Conservation (phyloP, 495 filamentous ascomycete species). For the Cercophora scortea region DNA sequence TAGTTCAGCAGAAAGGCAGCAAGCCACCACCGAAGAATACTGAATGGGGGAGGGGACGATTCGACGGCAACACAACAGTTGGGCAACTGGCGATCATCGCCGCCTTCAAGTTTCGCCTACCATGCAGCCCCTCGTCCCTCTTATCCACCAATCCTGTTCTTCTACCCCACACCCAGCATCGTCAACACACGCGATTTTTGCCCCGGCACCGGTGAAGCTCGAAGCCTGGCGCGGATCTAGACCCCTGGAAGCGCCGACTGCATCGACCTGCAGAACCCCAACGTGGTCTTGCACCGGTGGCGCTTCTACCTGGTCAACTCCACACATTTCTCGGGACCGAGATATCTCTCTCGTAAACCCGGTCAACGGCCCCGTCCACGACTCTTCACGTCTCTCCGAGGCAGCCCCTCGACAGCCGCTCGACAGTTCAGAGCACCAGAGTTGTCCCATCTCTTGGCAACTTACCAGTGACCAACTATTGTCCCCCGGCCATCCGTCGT, state of each 20-base stretch:
- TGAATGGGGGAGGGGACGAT: not conserved
- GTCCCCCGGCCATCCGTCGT: too few relatives aligned
- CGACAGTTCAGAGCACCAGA: too few relatives aligned
- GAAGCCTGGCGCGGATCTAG: not conserved
- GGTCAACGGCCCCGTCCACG: too few relatives aligned
- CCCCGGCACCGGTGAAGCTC: not conserved
- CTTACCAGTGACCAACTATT: not conserved
- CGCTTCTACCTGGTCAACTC: not conserved
- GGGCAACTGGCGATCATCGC: not conserved
- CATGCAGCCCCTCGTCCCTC: not conserved
- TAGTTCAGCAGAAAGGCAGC: too few relatives aligned
- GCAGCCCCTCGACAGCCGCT: too few relatives aligned
- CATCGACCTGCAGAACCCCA: not conserved
- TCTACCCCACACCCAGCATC: slow-evolving; percentile 4
- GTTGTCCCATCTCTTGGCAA: not conserved
- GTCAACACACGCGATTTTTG: not conserved
- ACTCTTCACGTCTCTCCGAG: too few relatives aligned
- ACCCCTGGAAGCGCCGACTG: too few relatives aligned
- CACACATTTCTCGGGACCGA: slow-evolving; percentile 2
- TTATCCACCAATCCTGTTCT: slow-evolving; percentile 4
- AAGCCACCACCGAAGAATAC: not conserved
- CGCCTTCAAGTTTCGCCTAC: not conserved
- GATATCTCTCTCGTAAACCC: not conserved
- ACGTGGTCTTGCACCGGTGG: not conserved
- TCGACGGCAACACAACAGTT: not conserved